Conservation (phyloP, 441 rosid genomes). For the Flueggea neowawraea region DNA sequence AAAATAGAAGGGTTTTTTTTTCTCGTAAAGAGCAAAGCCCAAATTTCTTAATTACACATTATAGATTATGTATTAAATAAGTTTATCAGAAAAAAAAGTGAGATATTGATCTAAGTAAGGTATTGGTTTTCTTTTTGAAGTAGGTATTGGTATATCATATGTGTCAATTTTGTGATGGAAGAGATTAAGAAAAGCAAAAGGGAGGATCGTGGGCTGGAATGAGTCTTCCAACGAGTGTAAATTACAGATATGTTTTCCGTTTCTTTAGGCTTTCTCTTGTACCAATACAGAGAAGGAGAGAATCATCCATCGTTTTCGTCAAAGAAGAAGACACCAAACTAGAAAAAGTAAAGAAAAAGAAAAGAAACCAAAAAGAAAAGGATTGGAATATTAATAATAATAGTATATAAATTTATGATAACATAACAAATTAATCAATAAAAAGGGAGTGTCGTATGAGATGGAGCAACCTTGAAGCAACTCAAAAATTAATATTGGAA, state of each 20-base stretch:
- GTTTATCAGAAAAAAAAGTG: too few species aligned
- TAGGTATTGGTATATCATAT: too few species aligned
- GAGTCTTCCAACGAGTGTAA: slow-evolving; percentile 8
- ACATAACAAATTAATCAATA: neutral
- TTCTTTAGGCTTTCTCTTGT: slow-evolving; percentile 36
- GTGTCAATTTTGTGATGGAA: too few species aligned
- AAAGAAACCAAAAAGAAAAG: neutral
- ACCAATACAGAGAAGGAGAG: slow-evolving; percentile 33
- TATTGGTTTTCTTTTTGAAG: too few species aligned
- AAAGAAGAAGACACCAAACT: slow-evolving; percentile 7
- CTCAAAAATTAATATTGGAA: slow-evolving; percentile 31
- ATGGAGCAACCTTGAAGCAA: slow-evolving; percentile 43
- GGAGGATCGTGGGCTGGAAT: neutral
- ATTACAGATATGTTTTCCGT: slow-evolving; percentile 10
- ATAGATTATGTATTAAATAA: too few species aligned
- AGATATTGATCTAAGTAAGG: too few species aligned
- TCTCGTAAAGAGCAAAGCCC: too few species aligned
- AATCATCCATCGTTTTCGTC: slow-evolving; percentile 19
- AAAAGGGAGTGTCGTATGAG: slow-evolving; percentile 13
- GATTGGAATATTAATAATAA: too few species aligned
- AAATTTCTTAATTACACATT: too few species aligned
- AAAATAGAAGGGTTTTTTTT: too few species aligned
- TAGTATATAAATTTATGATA: too few species aligned
- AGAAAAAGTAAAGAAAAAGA: slow-evolving; percentile 6
- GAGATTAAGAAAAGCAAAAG: slow-evolving; percentile 11